Percentiles rank a stretch among this genome's conserved stretches.
Evolutionary conservation across 2,329 filamentous ascomycete genomes (phyloP).

Genomic region (Colletotrichum ledebouriae): DNA sequence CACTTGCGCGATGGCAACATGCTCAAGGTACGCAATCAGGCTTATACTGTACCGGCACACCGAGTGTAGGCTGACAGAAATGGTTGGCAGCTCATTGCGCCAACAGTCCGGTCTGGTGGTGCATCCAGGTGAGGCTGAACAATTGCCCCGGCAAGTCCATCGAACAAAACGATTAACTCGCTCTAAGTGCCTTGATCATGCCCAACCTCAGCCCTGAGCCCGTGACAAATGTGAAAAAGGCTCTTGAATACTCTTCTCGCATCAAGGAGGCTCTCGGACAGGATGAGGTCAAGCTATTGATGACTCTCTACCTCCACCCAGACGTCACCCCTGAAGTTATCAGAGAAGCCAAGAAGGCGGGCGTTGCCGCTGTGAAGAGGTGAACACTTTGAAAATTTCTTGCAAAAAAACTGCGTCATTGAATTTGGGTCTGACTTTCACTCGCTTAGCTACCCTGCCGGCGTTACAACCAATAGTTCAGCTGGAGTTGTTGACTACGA

Average conservation of each 20-base stretch:
- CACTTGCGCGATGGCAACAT: constrained; percentile 77
- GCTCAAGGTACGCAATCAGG: constrained; percentile 58
- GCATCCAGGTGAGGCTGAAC: constrained; percentile 59
- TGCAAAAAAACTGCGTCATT: not conserved
- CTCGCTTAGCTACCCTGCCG: constrained; percentile 48
- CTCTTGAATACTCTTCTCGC: constrained; percentile 74
- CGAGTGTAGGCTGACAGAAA: not conserved
- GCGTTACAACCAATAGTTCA: constrained; percentile 75
- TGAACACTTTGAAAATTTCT: not conserved
- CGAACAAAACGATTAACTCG: not conserved
- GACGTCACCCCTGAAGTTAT: constrained; percentile 78
- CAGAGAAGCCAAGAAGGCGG: constrained; percentile 77
- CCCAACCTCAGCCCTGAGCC: constrained; percentile 75
- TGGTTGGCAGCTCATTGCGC: constrained; percentile 56
- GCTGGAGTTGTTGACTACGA: constrained; percentile 79
- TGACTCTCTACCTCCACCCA: constrained; percentile 78
- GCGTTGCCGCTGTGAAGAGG: constrained; percentile 77
- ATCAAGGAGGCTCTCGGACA: constrained; percentile 63
- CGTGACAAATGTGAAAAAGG: constrained; percentile 71
- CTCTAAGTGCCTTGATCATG: constrained; percentile 52
- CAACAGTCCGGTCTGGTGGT: constrained; percentile 69
- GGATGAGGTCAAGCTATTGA: constrained; percentile 72
- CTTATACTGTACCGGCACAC: too few species aligned
- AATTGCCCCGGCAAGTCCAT: too few species aligned
- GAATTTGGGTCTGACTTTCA: not conserved